Conservation (phyloP, 2,329 filamentous ascomycete genomes). For the Penicillium oxalicum region DNA sequence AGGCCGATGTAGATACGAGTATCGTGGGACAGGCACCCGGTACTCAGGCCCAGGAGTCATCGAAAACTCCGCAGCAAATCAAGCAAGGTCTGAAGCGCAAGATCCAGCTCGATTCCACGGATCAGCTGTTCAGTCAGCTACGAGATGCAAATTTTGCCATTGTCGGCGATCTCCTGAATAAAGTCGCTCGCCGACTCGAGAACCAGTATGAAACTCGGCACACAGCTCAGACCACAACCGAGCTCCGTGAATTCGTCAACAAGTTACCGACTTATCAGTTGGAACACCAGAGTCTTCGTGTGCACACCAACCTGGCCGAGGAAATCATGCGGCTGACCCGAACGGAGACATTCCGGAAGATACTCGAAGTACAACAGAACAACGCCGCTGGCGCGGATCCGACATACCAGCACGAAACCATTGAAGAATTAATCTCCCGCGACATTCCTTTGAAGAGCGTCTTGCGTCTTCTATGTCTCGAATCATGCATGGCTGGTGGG, state of each 20-base stretch:
- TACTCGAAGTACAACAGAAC: slow-evolving; percentile 92
- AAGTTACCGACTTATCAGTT: slow-evolving; percentile 88
- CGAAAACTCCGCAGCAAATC: slow-evolving; percentile 41
- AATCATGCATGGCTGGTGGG: slow-evolving; percentile 83
- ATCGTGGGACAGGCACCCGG: slow-evolving; percentile 66
- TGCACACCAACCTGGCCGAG: slow-evolving; percentile 86
- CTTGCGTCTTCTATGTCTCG: slow-evolving; percentile 78
- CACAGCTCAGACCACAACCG: slow-evolving; percentile 77
- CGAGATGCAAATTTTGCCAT: slow-evolving; percentile 93
- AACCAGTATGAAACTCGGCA: slow-evolving; percentile 86
- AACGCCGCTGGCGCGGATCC: slow-evolving; percentile 86
- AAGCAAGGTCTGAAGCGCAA: slow-evolving; percentile 74
- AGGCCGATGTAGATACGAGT: slow-evolving; percentile 85
- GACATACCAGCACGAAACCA: slow-evolving; percentile 78
- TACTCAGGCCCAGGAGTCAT: slow-evolving; percentile 51
- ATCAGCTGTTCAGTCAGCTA: slow-evolving; percentile 80
- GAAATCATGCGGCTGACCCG: slow-evolving; percentile 92
- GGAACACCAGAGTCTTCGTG: slow-evolving; percentile 85
- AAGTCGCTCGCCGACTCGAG: slow-evolving; percentile 78
- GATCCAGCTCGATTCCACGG: slow-evolving; percentile 79
- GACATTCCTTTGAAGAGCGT: slow-evolving; percentile 75
- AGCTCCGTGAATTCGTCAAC: slow-evolving; percentile 90
- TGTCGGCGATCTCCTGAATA: slow-evolving; percentile 81
- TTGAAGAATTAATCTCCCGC: slow-evolving; percentile 91
- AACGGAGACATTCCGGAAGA: slow-evolving; percentile 78